Conservation (phyloP, 2,329 filamentous ascomycete genomes). For the Talaromyces sp. region DNA sequence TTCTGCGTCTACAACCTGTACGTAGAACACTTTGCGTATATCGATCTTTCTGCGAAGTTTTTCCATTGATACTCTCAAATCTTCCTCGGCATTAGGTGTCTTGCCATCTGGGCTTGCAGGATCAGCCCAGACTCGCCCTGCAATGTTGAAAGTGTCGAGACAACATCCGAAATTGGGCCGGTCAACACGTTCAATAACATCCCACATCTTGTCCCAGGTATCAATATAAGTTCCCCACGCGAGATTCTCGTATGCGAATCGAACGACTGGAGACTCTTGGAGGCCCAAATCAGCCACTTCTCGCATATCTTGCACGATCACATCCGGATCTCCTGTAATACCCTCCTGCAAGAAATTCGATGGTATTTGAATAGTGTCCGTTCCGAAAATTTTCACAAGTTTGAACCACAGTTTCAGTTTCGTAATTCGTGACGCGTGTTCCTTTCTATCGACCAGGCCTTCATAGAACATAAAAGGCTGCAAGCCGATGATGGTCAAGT, state of each 20-base stretch:
- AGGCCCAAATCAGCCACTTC: conserved; percentile 65
- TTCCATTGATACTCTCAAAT: conserved; percentile 52
- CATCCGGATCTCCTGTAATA: conserved; percentile 48
- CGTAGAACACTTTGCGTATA: conserved; percentile 64
- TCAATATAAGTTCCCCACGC: conserved; percentile 67
- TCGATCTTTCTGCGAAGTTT: conserved; percentile 56
- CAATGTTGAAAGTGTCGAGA: conserved; percentile 74
- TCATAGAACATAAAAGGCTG: conserved; percentile 75
- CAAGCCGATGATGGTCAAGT: conserved; percentile 46
- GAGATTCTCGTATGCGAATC: conserved; percentile 69
- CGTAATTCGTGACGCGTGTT: conserved; percentile 52
- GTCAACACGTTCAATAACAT: conserved; percentile 62
- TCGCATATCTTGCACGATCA: conserved; percentile 61
- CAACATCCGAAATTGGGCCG: conserved; percentile 70
- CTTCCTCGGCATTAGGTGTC: conserved; percentile 47
- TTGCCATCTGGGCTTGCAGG: conserved; percentile 45
- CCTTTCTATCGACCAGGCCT: conserved; percentile 58
- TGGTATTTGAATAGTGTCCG: conserved; percentile 65
- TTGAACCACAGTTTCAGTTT: conserved; percentile 67
- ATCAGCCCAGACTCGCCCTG: conserved; percentile 66
- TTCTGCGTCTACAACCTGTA: conserved; percentile 72
- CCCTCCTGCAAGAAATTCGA: conserved; percentile 58
- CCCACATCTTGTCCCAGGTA: conserved; percentile 69
- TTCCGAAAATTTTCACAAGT: conserved; percentile 58
- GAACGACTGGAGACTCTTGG: conserved; percentile 53